Evolutionary conservation across 2,329 filamentous ascomycete species (phyloP), one percentile per base, ranked within the genome.

Genomic region (Rhynchosporium agropyri): DNA sequence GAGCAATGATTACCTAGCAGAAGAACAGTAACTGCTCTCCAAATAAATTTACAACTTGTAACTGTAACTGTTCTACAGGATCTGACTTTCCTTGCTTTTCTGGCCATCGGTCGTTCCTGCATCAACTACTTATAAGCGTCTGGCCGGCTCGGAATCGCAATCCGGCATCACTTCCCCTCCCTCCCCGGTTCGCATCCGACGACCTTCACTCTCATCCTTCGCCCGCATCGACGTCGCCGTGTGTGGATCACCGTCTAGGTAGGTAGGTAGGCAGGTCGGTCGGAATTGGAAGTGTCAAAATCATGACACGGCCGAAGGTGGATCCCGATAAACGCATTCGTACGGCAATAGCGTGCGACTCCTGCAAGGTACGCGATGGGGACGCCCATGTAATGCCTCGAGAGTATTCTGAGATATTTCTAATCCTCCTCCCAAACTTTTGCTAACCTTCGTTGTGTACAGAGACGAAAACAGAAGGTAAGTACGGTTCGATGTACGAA

Each of bases 381-480:
- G 20, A 20, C 20, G 20, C 20, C 20, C 20, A 20, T 20, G 20
- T 20, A 20, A 20, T 20, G 20, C 20, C 20, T 20, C 1, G 20
- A 20, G 20, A 20, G 20, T 20, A 20, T 20, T 20, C 20, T 20
- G 20, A 20, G 20, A 20, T 20, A 20, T 20, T 20, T 20, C 20
- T 20, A 20, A 20, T 20, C 20, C 20, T 20, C 20, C 20, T 20
- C 20, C 20, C 20, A 20, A 20, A 20, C 20, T 20, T 20, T 20
- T 20, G 20, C 20, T 20, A 20, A 20, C 20, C 20, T 20, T 20
- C 20, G 20, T 20, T 20, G 20, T 20, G 20, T 20, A 20, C 20
- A 20, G 20, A 60, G 66, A 38, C 65, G 67, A 49, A 72, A 72
- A 59, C 68, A 70, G 57, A 70, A 72, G 65, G 69, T 71, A 58